These are phyloP conservation scores for Dichotomocladium elegans DNA, from an alignment of 371 early-diverging fungal genomes.

Conservation along the genomic window DNA sequence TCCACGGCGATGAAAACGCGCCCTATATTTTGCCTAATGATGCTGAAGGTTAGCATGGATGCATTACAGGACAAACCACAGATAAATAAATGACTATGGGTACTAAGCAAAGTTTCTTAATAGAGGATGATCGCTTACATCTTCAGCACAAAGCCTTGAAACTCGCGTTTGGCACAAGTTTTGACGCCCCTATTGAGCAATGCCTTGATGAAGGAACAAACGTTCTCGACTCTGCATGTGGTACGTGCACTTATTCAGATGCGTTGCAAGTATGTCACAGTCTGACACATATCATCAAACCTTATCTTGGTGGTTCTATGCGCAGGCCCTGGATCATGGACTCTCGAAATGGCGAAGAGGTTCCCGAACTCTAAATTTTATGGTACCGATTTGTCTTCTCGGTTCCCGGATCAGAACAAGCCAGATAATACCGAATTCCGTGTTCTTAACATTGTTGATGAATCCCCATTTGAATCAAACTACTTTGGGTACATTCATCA, in stretches of 20 bases:
- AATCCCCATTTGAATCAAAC: slow-evolving; percentile 47
- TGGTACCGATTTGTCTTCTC: slow-evolving; percentile 11
- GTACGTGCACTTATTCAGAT: not conserved
- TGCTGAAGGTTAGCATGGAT: slow-evolving; percentile 37
- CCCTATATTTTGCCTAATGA: slow-evolving; percentile 52
- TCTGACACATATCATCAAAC: no score
- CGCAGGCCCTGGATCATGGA: slow-evolving; percentile 21
- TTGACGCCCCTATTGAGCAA: slow-evolving; percentile 3
- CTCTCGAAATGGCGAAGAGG: slow-evolving; percentile 13
- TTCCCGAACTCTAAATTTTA: slow-evolving; percentile 13
- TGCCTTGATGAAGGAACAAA: slow-evolving; percentile 9
- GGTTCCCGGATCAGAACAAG: slow-evolving; percentile 9
- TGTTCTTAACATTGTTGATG: slow-evolving; percentile 49
- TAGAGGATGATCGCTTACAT: not conserved
- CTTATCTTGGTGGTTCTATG: no score
- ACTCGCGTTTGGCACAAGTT: not conserved
- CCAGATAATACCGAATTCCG: slow-evolving; percentile 37
- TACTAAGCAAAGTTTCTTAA: not conserved
- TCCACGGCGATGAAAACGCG: slow-evolving; percentile 34
- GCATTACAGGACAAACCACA: no score
- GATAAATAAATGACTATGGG: no score
- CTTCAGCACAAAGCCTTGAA: not conserved
- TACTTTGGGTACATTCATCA: slow-evolving; percentile 55
- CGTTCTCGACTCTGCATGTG: slow-evolving; percentile 18
- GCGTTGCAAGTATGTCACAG: no score